phyloP scores from a whole-genome alignment of 2,329 filamentous ascomycete species.

The Talaromyces albobiverticillius region DNA sequence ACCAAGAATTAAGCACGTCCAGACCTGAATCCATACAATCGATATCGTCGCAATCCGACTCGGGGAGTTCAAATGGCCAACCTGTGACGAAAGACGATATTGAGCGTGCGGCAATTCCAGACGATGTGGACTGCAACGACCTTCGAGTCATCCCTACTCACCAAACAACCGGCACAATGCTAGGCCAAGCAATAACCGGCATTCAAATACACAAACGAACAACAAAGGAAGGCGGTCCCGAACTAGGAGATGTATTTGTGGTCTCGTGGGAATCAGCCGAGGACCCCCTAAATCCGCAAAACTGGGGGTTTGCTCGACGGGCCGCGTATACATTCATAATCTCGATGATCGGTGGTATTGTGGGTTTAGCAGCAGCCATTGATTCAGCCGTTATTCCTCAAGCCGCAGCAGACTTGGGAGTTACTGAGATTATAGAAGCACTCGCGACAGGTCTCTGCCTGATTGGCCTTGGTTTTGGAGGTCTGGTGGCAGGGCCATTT shows the following conservation, averaged over 20 bases:
- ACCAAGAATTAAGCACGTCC: neutral
- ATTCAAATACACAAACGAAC: conserved; percentile 22
- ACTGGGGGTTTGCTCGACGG: conserved; percentile 37
- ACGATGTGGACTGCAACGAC: conserved; percentile 17
- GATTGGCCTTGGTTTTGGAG: conserved; percentile 47
- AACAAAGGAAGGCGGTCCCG: conserved; percentile 21
- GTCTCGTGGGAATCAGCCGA: conserved; percentile 39
- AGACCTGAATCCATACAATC: neutral
- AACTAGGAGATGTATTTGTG: conserved; percentile 35
- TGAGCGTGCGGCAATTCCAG: conserved; percentile 15
- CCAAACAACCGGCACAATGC: conserved; percentile 20
- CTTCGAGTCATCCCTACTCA: conserved; percentile 17
- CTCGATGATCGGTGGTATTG: conserved; percentile 44
- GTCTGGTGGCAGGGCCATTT: conserved; percentile 47
- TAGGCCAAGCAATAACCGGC: conserved; percentile 23
- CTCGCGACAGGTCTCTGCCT: conserved; percentile 46
- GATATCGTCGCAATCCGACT: neutral
- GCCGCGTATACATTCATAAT: conserved; percentile 34
- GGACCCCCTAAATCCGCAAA: conserved; percentile 46
- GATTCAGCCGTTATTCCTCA: conserved; percentile 46
- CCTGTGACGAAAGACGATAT: neutral
- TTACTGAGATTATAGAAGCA: conserved; percentile 44
- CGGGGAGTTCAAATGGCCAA: neutral
- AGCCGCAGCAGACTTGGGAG: conserved; percentile 40
- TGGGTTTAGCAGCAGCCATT: conserved; percentile 49